Conservation (phyloP, 1,284 basidiomycete genomes). For the Fomitopsis pinicola region DNA sequence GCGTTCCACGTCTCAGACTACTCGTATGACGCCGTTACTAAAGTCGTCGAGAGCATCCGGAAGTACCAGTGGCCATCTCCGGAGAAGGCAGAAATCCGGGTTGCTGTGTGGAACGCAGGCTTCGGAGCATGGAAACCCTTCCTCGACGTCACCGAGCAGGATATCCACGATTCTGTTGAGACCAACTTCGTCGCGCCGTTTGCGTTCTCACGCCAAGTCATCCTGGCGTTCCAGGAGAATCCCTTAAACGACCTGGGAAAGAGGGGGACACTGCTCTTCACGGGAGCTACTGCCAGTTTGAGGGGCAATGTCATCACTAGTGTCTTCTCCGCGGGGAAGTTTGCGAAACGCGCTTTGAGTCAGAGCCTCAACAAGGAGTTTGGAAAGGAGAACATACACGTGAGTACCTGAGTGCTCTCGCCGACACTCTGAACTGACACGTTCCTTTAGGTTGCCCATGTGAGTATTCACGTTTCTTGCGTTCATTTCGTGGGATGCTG, state of each 20-base stretch:
- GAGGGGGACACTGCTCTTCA: slow-evolving; percentile 71
- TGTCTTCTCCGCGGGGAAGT: slow-evolving; percentile 67
- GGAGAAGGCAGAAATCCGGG: slow-evolving; percentile 47
- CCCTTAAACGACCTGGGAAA: slow-evolving; percentile 41
- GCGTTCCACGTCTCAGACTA: slow-evolving; percentile 60
- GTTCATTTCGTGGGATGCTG: background rate
- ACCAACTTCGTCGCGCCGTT: slow-evolving; percentile 61
- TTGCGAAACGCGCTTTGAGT: slow-evolving; percentile 59
- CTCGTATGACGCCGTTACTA: slow-evolving; percentile 44
- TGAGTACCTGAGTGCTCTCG: slow-evolving; percentile 22
- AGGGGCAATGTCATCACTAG: slow-evolving; percentile 65
- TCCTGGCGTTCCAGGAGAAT: slow-evolving; percentile 61
- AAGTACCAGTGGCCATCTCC: slow-evolving; percentile 39
- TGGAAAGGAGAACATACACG: slow-evolving; percentile 75
- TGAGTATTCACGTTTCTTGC: slow-evolving; percentile 9
- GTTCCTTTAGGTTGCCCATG: background rate
- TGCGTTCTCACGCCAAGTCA: slow-evolving; percentile 61
- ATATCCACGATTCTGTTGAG: slow-evolving; percentile 45
- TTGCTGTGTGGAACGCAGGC: slow-evolving; percentile 64
- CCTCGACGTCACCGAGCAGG: slow-evolving; percentile 59
- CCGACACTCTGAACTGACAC: background rate
- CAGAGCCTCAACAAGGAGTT: slow-evolving; percentile 81
- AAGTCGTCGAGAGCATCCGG: slow-evolving; percentile 53
- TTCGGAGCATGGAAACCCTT: slow-evolving; percentile 62
- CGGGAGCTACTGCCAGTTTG: slow-evolving; percentile 68